A percentile compares a stretch with the other conserved stretches of the same genome.
Conservation (phyloP, 768 basidiomycete genomes). For the Trametes elegans region DNA sequence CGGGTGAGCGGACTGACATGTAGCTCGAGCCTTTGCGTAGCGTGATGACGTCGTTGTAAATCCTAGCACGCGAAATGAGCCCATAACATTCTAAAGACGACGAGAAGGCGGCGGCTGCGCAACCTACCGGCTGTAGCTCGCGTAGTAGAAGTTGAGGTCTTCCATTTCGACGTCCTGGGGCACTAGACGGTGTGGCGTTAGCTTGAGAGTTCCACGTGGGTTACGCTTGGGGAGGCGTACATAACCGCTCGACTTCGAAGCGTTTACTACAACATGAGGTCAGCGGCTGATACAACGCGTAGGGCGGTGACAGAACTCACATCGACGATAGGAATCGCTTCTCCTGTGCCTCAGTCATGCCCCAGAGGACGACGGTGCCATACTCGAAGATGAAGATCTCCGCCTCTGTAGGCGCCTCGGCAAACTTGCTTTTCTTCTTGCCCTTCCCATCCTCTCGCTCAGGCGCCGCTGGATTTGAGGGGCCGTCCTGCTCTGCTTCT, state of each 20-base stretch:
- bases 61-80: slow-evolving; percentile 42
- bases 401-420: slow-evolving; percentile 64
- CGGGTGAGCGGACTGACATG: slow-evolving; percentile 58
- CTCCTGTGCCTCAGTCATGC: slow-evolving; percentile 93
- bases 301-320: slow-evolving; percentile 44
- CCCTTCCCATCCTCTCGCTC: slow-evolving; percentile 36
- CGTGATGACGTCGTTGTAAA: slow-evolving; percentile 97
- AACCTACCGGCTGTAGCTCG: slow-evolving; percentile 85
- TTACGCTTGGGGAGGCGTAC: slow-evolving; percentile 40
- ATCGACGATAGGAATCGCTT: slow-evolving; percentile 86
- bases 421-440: slow-evolving; percentile 63
- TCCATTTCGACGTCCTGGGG: slow-evolving; percentile 94
- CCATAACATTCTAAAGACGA: too few species aligned
- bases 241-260: slow-evolving; percentile 88
- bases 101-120: neutral
- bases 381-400: slow-evolving; percentile 95
- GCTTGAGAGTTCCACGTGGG: neutral
- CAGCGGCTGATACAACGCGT: neutral
- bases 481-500: slow-evolving; percentile 19
- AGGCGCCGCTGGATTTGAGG: slow-evolving; percentile 7
- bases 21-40: slow-evolving; percentile 92
- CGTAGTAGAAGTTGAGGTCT: slow-evolving; percentile 95
- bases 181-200: slow-evolving; percentile 47
- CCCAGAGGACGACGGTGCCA: slow-evolving; percentile 96
- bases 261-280: slow-evolving; percentile 58